Percentiles rank a stretch among this genome's conserved stretches.
Conservation (phyloP, 1,139 yeast species). For the Kluyveromyces marxianus region DNA sequence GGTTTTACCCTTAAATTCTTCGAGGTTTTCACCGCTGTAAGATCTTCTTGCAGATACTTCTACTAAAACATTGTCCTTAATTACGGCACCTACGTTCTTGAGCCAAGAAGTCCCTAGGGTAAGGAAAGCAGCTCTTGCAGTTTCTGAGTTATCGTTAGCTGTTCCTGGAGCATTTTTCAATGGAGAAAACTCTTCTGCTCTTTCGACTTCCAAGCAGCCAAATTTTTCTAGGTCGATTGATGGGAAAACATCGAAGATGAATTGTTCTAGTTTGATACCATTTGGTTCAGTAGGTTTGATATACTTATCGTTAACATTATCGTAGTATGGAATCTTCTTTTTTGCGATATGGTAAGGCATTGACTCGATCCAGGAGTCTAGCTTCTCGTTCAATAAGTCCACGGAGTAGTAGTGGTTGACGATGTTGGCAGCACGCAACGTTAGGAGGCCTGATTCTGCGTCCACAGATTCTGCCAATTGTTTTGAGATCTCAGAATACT, state of each 20-base stretch:
- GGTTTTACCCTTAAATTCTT: conserved; percentile 44
- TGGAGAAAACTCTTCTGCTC: conserved; percentile 85
- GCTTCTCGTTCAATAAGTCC: conserved; percentile 48
- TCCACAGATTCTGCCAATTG: conserved; percentile 64
- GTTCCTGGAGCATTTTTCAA: conserved; percentile 87
- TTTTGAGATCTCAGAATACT: conserved; percentile 80
- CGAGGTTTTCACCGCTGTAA: conserved; percentile 81
- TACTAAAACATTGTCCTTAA: conserved; percentile 47
- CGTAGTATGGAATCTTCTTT: conserved; percentile 67
- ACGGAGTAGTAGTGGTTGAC: conserved; percentile 95
- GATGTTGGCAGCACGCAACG: conserved; percentile 89
- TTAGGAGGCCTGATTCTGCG: conserved; percentile 47
- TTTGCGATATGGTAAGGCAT: conserved; percentile 91
- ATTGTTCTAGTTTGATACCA: conserved; percentile 93
- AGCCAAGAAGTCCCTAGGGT: conserved; percentile 75
- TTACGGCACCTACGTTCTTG: conserved; percentile 53
- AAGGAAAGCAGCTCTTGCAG: conserved; percentile 64
- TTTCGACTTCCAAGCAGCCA: conserved; percentile 87
- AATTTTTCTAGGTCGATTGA: conserved; percentile 64
- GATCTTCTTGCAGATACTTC: conserved; percentile 73
- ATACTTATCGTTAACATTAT: conserved; percentile 42
- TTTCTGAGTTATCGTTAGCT: conserved; percentile 73
- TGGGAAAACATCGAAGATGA: conserved; percentile 93
- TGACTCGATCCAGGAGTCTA: conserved; percentile 64
- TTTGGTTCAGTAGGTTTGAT: conserved; percentile 66